Base-by-base conservation (phyloP, 257 asterid species). In the Ophiorrhiza pumila region DNA sequence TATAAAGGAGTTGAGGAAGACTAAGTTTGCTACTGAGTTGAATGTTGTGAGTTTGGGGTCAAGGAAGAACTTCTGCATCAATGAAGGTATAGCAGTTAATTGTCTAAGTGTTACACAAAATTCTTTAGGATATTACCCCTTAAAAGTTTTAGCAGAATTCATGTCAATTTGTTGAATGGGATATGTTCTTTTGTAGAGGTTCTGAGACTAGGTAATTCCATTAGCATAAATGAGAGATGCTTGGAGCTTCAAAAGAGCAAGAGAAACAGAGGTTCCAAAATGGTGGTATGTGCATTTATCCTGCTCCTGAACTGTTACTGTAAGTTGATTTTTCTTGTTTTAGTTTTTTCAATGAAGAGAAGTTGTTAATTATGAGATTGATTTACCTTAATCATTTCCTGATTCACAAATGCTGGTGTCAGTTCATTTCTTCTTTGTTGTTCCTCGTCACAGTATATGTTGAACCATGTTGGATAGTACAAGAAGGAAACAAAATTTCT, bases 1-100 rank as follows among this genome's bases (percentile, higher is more conserved):
- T 68, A 77, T 94, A 88, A 91, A 89, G 74, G 99, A 94, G 90
- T 85, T 94, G 80, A 90, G 83, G 83, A 94, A 92, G 86, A 91
- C 98, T 65, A 82, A 69, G 71, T 92, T 95, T 78, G 88, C 87
- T 7, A 84, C 78, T 66, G 96, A 95, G 74, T 65, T 95, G 82
- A 88, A 84, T 77, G 93, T 84, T 76, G 92, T 90, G 43, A 86
- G 92, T 84, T 85, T 95, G 90, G 99, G 96, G 53, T 95, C 99
- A 53, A 80, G 99, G 87, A 95, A 95, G 84, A 95, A 82, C 71
- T 80, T 87, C 69, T 95, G 99, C 85, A 89, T 92, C 77, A 95
- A 95, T 79, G 89, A 90, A 85, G 99, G 99, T 95, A 83, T 66
- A 76, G 20, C 42, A 49, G 56, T 62, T 50, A 68, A 58, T 52